These are phyloP conservation scores for Barbatosphaeria neglecta DNA, from an alignment of 495 filamentous ascomycete genomes.

Conservation along the genomic window DNA sequence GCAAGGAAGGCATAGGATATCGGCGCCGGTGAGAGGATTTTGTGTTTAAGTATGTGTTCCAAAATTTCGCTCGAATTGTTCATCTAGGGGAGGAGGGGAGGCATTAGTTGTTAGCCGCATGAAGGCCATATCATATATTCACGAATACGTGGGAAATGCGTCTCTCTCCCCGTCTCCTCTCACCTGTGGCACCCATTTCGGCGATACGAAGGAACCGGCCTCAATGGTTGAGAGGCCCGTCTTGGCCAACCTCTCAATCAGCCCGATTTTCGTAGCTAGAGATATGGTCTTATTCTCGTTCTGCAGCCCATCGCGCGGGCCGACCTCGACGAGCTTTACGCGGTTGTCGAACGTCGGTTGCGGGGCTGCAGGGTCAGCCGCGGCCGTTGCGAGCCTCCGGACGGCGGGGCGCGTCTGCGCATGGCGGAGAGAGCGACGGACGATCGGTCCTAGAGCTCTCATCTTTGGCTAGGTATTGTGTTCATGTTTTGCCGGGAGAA, in stretches of 20 bases:
- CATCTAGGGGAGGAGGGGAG: constrained; percentile 52
- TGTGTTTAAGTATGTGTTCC: constrained; percentile 54
- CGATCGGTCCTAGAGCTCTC: neutral
- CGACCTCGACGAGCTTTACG: constrained; percentile 77
- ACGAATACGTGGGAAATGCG: neutral
- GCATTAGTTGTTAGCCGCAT: constrained; percentile 2
- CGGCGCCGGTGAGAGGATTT: constrained; percentile 50
- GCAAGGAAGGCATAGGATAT: constrained; percentile 90
- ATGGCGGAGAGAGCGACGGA: neutral
- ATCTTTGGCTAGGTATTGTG: neutral
- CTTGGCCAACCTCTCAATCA: constrained; percentile 68
- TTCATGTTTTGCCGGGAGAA: no score
- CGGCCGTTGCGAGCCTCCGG: constrained; percentile 24
- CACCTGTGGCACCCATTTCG: constrained; percentile 98
- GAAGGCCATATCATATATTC: neutral
- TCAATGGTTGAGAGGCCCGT: constrained; percentile 84
- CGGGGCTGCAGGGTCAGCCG: constrained; percentile 11
- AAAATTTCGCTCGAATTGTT: constrained; percentile 79
- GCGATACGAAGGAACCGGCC: constrained; percentile 87
- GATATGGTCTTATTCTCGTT: constrained; percentile 83
- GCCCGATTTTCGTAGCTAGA: constrained; percentile 71
- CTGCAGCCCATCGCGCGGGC: constrained; percentile 87
- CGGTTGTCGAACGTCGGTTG: constrained; percentile 24
- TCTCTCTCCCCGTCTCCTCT: no score
- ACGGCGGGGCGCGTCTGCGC: neutral